These are phyloP conservation scores for Psidium friedrichsthalianum DNA, from an alignment of 345 rosid species.

Conservation along the genomic window DNA sequence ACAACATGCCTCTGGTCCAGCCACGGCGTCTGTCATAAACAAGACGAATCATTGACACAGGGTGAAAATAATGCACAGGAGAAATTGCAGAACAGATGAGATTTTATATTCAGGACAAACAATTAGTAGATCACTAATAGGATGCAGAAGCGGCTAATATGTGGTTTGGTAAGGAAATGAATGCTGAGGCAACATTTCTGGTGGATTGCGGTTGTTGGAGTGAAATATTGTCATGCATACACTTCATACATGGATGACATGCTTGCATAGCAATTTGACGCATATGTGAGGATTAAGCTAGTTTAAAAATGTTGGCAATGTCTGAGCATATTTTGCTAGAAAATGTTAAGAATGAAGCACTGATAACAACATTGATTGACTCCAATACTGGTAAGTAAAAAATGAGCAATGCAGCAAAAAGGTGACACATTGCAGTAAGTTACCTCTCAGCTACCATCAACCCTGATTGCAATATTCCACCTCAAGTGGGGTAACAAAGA, in stretches of 20 bases:
- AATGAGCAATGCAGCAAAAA: neutral
- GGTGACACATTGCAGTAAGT: neutral
- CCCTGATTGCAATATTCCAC: neutral
- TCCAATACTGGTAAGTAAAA: neutral
- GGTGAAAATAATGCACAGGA: neutral
- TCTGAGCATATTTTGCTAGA: neutral
- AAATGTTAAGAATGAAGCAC: neutral
- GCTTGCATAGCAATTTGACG: neutral
- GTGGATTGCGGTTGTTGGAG: neutral
- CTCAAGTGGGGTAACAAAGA: neutral
- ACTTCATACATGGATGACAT: neutral
- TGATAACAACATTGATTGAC: neutral
- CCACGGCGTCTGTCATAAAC: constrained; percentile 78
- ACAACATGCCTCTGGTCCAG: constrained; percentile 93
- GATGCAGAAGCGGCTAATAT: neutral
- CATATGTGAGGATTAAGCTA: neutral
- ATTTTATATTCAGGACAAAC: neutral
- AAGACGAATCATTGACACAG: neutral
- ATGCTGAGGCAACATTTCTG: neutral
- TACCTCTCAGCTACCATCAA: neutral
- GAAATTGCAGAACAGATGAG: neutral
- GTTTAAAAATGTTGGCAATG: neutral
- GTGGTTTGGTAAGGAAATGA: neutral
- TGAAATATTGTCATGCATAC: neutral
- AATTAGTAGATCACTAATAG: neutral